These are phyloP conservation scores for Sclerotinia borealis DNA, from an alignment of 2,329 filamentous ascomycete genomes.

Conservation along the genomic window DNA sequence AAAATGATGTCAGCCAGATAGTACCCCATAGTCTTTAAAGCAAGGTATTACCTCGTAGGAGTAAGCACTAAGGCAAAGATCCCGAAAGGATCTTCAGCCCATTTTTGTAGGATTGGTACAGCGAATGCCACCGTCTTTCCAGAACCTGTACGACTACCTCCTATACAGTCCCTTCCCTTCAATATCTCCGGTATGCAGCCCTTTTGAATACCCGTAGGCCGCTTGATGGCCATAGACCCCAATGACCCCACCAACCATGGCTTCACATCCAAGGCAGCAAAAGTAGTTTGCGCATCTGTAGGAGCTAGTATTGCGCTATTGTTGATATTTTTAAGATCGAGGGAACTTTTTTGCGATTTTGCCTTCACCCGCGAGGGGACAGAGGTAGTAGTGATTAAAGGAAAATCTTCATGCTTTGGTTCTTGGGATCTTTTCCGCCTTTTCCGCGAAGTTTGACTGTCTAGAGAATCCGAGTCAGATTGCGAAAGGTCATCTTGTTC, in stretches of 20 bases:
- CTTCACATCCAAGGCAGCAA: conserved; percentile 65
- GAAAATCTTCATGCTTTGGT: conserved; percentile 17
- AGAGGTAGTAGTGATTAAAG: conserved; percentile 17
- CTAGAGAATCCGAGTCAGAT: conserved; percentile 30
- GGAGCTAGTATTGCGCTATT: conserved; percentile 41
- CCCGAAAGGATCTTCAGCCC: conserved; percentile 85
- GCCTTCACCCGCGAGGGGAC: conserved; percentile 30
- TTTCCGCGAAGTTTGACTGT: conserved; percentile 30
- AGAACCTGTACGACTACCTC: conserved; percentile 88
- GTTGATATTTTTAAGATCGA: conserved; percentile 1
- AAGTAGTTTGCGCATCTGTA: conserved; percentile 55
- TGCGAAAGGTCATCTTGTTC: not conserved
- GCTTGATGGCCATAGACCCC: conserved; percentile 69
- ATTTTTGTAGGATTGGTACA: conserved; percentile 87
- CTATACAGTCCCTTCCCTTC: conserved; percentile 87
- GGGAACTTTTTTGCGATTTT: conserved; percentile 11
- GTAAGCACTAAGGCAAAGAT: conserved; percentile 89
- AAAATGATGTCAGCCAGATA: conserved; percentile 16
- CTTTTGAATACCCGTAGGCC: conserved; percentile 88
- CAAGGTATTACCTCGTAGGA: conserved; percentile 58
- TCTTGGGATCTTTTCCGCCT: conserved; percentile 26
- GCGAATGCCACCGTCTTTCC: conserved; percentile 97
- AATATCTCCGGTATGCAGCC: conserved; percentile 90
- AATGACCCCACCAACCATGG: conserved; percentile 88
- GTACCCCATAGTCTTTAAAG: not conserved